phyloP scores from a whole-genome alignment of 2,329 filamentous ascomycete species.

The Domatiomyces catenatus region DNA sequence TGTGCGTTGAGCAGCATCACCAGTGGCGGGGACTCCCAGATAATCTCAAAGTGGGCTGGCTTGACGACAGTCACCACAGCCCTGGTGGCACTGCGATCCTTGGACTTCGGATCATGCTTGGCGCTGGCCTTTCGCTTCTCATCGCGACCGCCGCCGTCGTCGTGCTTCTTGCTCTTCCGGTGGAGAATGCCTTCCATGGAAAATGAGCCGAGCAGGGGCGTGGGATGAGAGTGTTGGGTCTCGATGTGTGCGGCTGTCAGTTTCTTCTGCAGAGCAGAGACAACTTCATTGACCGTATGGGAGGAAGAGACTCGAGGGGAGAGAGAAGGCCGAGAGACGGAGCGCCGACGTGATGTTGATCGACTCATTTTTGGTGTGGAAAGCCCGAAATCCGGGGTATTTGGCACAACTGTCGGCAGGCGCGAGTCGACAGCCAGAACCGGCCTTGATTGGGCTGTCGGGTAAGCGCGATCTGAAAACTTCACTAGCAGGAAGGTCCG shows the following conservation, averaged over 20 bases:
- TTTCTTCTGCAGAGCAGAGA: slow-evolving; percentile 14
- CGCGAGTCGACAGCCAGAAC: no score
- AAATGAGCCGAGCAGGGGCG: slow-evolving; percentile 25
- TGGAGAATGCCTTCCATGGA: slow-evolving; percentile 31
- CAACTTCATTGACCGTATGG: slow-evolving; percentile 14
- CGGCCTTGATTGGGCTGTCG: not conserved
- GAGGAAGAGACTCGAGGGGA: slow-evolving; percentile 7
- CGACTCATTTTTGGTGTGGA: not conserved
- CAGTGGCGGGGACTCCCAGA: slow-evolving; percentile 73
- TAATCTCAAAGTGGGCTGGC: slow-evolving; percentile 40
- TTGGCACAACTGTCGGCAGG: not conserved
- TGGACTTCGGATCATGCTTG: slow-evolving; percentile 15
- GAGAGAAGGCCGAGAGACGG: slow-evolving; percentile 3
- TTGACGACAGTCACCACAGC: slow-evolving; percentile 21
- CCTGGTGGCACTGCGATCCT: slow-evolving; percentile 7
- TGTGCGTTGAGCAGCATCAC: slow-evolving; percentile 65
- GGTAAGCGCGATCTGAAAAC: no score
- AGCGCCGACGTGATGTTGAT: not conserved
- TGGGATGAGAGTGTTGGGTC: not conserved
- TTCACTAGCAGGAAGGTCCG: no score
- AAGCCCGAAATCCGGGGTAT: not conserved
- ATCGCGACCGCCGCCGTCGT: slow-evolving; percentile 23
- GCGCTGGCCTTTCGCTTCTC: slow-evolving; percentile 28
- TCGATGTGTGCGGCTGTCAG: slow-evolving; percentile 11
- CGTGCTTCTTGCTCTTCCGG: slow-evolving; percentile 15